phyloP scores from a whole-genome alignment of 768 basidiomycete species.

The Lactifluus pinguis region DNA sequence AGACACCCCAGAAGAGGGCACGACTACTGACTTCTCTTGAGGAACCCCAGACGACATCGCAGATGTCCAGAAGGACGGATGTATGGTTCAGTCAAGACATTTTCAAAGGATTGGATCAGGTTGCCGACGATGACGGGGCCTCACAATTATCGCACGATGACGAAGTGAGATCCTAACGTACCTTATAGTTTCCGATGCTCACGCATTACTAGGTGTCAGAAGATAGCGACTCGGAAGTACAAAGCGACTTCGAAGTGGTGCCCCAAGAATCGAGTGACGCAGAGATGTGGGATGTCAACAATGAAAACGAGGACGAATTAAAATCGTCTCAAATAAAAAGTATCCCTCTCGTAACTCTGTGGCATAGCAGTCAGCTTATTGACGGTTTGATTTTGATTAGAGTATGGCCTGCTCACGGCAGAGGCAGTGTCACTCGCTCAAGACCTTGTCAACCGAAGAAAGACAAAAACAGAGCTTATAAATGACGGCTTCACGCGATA shows the following conservation, averaged over 20 bases:
- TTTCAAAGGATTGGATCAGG: slow-evolving; percentile 57
- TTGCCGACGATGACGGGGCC: slow-evolving; percentile 26
- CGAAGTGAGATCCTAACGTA: slow-evolving; percentile 8
- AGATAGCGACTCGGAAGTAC: slow-evolving; percentile 27
- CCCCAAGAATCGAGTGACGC: slow-evolving; percentile 46
- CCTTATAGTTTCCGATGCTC: not conserved
- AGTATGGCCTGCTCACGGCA: slow-evolving; percentile 72
- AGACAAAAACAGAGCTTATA: slow-evolving; percentile 78
- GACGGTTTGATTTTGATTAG: slow-evolving; percentile 32
- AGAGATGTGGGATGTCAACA: slow-evolving; percentile 74
- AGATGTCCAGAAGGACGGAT: slow-evolving; percentile 50
- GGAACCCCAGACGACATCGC: slow-evolving; percentile 26
- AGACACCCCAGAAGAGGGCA: slow-evolving; percentile 38
- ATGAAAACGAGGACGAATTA: slow-evolving; percentile 62
- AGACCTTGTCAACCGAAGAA: slow-evolving; percentile 82
- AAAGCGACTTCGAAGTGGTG: slow-evolving; percentile 68
- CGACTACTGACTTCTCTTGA: slow-evolving; percentile 44
- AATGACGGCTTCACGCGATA: slow-evolving; percentile 95
- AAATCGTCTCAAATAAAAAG: slow-evolving; percentile 61
- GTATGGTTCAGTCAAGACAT: slow-evolving; percentile 96
- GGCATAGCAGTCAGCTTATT: not conserved
- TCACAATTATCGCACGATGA: slow-evolving; percentile 1
- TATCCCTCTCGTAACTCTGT: slow-evolving; percentile 29
- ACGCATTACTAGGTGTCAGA: not conserved
- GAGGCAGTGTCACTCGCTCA: slow-evolving; percentile 91